Evolutionary conservation across 129 eudicot genomes (phyloP).

Genomic region (Deinandra increscens): DNA sequence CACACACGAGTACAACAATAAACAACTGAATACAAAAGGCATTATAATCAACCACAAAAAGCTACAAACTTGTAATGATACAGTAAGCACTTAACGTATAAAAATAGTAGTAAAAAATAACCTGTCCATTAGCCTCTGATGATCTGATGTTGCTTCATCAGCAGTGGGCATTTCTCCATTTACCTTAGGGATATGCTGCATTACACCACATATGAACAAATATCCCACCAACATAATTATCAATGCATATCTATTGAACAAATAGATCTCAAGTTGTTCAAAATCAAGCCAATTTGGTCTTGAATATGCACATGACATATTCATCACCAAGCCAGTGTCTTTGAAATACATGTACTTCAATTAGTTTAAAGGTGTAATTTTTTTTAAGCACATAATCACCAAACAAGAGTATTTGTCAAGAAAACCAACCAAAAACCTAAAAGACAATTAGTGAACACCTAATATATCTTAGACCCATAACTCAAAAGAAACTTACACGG

Average conservation of each 20-base stretch:
- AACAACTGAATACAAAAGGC: slow-evolving; percentile 9
- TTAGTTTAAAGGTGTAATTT: background rate
- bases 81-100: background rate
- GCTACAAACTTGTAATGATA: background rate
- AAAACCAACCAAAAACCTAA: slow-evolving; percentile 4
- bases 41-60: background rate
- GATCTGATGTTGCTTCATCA: slow-evolving; percentile 74
- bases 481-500: slow-evolving; percentile 53
- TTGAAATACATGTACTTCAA: background rate
- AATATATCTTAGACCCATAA: background rate
- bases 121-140: slow-evolving; percentile 72
- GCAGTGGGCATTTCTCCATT: slow-evolving; percentile 78
- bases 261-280: background rate
- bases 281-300: slow-evolving; percentile 6
- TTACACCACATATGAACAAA: slow-evolving; percentile 18
- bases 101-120: slow-evolving; percentile 5
- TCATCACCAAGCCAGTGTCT: background rate
- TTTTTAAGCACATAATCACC: background rate
- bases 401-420: background rate
- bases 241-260: background rate
- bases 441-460: background rate
- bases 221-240: background rate
- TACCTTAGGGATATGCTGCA: slow-evolving; percentile 86
- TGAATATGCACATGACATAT: background rate
- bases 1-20: background rate